Base-by-base conservation (phyloP, 2,329 filamentous ascomycete species). In the Colletotrichum kahawae region DNA sequence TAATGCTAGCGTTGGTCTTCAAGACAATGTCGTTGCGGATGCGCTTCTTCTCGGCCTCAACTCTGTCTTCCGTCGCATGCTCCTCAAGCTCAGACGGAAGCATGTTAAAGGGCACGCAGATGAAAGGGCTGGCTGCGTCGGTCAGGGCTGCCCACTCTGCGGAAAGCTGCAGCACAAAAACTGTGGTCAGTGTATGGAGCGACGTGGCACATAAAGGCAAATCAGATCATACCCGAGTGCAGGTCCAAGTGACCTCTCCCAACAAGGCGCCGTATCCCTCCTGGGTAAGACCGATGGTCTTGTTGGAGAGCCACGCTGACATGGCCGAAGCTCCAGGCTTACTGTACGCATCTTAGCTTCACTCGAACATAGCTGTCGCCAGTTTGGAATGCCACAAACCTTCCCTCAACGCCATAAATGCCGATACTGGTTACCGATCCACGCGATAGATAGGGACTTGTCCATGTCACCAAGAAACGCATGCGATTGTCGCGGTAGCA, bases 301-400 rank as follows among this genome's bases (percentile, higher is more conserved):
- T 80, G 77, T 88, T 86, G 1, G 86, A 83, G 14, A 88, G 79
- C 84, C 85, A 88, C 0, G 84, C 82, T 0, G 86, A 84, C 80
- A 87, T 83, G 1, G 86, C 85, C 0, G 87, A 81, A 12, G 87
- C 87, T 21, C 87, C 87, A 0, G 87, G 87, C 67, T 88, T 88
- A 60, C 87, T 87, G 21, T 1, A 12, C 1, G 9, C 1, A 7
- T 29, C 8, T 34, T 18, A 48, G 34, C 4, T 18, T 51, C n/a
- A 7, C 5, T 33, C 18, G 36, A 14, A 1, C 14, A 2, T 27
- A 9, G 7, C 1, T 18, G 4, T 24, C 56, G 24, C 7, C 64
- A 24, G 2, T 5, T 4, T 14, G 38, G 14, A 8, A 10, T 27
- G 7, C 2, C 38, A 74, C 81, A 72, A 77, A 80, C 83, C 83